Evolutionary conservation across 2,329 filamentous ascomycete genomes (phyloP), one percentile per base, ranked within the genome.

Genomic region (Pezicula carpinea): DNA sequence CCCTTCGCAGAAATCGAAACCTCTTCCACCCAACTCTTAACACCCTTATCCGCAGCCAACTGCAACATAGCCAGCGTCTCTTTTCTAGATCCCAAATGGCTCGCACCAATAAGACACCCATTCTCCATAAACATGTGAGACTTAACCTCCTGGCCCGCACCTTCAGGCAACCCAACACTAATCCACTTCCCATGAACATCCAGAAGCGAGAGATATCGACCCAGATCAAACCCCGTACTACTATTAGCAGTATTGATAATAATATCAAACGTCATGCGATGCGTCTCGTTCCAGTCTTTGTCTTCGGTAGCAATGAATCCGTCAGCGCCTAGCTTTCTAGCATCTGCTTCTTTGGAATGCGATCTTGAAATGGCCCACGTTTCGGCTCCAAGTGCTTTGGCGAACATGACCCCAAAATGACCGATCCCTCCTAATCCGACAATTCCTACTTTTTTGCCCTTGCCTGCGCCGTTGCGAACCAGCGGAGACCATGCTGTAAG

Each of bases 131-230:
- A 84, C 62, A 82, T 80, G 73, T 89, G 85, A 43, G 85, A 84
- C 68, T 80, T 82, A 57, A 91, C 75, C 43, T 73, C 69, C 47
- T 87, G 80, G 11, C 87, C 79, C 34, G 85, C 82, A 54, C 87
- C 83, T 61, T 89, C 85, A 2, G 87, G 87, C 61, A 91, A 75
- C 36, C 87, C 87, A 47, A 90, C 85, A 59, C 79, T 87, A 66
- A 90, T 80, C 80, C 85, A 91, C 64, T 77, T 79, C 52, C 85
- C 86, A 69, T 89, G 85, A 51, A 91, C 82, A 66, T 91, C 88
- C 63, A 92, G 78, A 58, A 89, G 79, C 53, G 79, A 80, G 59
- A 93, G 80, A 71, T 92, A 92, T 53, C 83, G 75, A 48, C 69
- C 66, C 35, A 87, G 71, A 61, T 87, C 78, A 67, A 87, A 87